Percentiles rank a stretch among this genome's conserved stretches.
Evolutionary conservation across 1,139 yeast species (phyloP).

Genomic region (Blastobotrys persicus): DNA sequence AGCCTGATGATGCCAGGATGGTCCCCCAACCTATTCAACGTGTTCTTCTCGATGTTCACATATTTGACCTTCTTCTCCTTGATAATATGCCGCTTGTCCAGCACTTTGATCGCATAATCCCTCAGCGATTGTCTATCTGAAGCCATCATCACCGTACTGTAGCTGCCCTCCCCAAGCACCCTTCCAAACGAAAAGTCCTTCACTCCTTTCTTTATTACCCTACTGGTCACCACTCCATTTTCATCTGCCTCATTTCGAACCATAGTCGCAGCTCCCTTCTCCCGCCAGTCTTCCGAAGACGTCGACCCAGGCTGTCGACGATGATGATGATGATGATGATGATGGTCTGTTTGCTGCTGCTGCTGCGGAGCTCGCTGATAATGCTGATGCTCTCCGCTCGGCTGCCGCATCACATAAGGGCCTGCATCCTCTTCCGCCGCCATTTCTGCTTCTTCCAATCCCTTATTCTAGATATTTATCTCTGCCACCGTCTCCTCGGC

Average conservation of each 20-base stretch:
- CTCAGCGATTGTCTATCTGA: conserved; percentile 69
- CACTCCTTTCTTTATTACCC: conserved; percentile 54
- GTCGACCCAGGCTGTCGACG: conserved; percentile 8
- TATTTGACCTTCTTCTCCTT: conserved; percentile 94
- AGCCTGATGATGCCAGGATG: conserved; percentile 87
- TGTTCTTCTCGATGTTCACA: conserved; percentile 93
- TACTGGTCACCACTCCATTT: conserved; percentile 47
- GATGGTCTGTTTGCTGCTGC: background rate
- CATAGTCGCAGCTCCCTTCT: conserved; percentile 53
- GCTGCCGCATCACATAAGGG: background rate
- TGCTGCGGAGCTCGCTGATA: background rate
- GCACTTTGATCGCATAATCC: conserved; percentile 84
- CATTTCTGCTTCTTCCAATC: background rate
- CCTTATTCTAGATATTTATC: background rate
- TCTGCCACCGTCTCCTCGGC: background rate
- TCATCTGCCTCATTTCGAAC: conserved; percentile 46
- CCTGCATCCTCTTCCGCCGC: background rate
- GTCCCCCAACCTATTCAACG: conserved; percentile 77
- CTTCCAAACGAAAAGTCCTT: conserved; percentile 85
- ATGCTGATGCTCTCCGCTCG: background rate
- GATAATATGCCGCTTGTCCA: conserved; percentile 91
- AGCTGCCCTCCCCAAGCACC: conserved; percentile 92
- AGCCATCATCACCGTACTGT: conserved; percentile 89
- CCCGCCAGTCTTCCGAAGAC: conserved; percentile 36
- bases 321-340: background rate